These are phyloP conservation scores for Eutypella sp. DNA, from an alignment of 2,329 filamentous ascomycete species.

Conservation along the genomic window DNA sequence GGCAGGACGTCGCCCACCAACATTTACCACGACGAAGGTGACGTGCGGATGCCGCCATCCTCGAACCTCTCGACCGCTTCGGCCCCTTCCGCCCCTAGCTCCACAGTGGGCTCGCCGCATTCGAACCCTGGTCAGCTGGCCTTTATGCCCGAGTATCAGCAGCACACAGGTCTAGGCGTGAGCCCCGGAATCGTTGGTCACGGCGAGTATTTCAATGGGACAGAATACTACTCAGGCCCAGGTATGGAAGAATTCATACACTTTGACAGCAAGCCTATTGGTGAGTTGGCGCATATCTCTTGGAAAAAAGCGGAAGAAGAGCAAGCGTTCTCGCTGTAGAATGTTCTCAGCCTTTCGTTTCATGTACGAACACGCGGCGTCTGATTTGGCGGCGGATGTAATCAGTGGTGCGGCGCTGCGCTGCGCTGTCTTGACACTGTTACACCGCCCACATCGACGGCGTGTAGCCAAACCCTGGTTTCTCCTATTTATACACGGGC, in stretches of 20 bases:
- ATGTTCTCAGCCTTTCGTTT: too few relatives aligned
- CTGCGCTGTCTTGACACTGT: not conserved
- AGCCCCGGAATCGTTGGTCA: slow-evolving; percentile 60
- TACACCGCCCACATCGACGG: not conserved
- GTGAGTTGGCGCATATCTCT: slow-evolving; percentile 45
- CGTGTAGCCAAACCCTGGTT: not conserved
- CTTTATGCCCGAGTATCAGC: slow-evolving; percentile 53
- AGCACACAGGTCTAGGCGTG: slow-evolving; percentile 49
- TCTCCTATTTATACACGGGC: not conserved
- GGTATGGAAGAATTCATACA: slow-evolving; percentile 48
- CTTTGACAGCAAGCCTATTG: slow-evolving; percentile 47
- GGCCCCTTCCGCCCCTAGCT: slow-evolving; percentile 60
- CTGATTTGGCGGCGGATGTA: not conserved
- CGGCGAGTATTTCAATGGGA: slow-evolving; percentile 46
- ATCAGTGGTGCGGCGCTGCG: not conserved
- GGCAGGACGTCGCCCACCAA: slow-evolving; percentile 40
- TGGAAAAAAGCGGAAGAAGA: too few relatives aligned
- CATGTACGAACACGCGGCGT: slow-evolving; percentile 8
- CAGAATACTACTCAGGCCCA: slow-evolving; percentile 50
- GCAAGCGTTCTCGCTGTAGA: too few relatives aligned
- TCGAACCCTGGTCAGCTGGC: slow-evolving; percentile 55
- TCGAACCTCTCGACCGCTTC: slow-evolving; percentile 59
- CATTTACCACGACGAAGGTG: slow-evolving; percentile 46
- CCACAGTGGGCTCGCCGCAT: slow-evolving; percentile 62
- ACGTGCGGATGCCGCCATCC: slow-evolving; percentile 45